These are phyloP conservation scores for Phylloboletellus chloephorus DNA, from an alignment of 1,284 basidiomycete genomes.

Conservation along the genomic window DNA sequence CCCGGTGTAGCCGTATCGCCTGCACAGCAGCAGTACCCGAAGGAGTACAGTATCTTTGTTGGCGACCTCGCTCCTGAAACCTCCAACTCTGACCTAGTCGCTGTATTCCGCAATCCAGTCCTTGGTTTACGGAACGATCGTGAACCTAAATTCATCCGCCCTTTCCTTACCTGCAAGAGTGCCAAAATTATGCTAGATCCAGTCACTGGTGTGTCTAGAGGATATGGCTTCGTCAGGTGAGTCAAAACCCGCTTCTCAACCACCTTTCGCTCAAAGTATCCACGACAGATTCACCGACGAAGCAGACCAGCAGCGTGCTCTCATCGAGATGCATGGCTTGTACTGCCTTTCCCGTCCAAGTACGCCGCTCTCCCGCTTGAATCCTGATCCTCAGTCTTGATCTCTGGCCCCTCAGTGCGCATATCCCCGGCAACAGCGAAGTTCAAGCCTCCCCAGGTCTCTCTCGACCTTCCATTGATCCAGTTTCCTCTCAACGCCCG, in stretches of 20 bases:
- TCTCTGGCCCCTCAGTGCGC: constrained; percentile 52
- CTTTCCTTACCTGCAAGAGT: constrained; percentile 85
- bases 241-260: constrained; percentile 17
- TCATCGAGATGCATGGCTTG: constrained; percentile 86
- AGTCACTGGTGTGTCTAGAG: constrained; percentile 80
- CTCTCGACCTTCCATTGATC: constrained; percentile 46
- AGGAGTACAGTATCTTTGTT: constrained; percentile 88
- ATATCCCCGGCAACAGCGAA: constrained; percentile 87
- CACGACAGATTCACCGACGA: constrained; percentile 73
- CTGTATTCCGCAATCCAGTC: constrained; percentile 81
- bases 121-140: constrained; percentile 74
- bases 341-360: constrained; percentile 82
- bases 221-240: constrained; percentile 85
- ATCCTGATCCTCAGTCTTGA: constrained; percentile 28
- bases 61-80: constrained; percentile 87
- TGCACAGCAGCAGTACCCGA: constrained; percentile 56
- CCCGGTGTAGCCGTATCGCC: constrained; percentile 33
- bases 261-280: constrained; percentile 7
- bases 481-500: constrained; percentile 38
- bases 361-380: constrained; percentile 37
- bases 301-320: constrained; percentile 78
- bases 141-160: constrained; percentile 78
- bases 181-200: constrained; percentile 93
- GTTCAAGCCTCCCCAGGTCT: constrained; percentile 57
- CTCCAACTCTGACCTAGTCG: constrained; percentile 83